Percentiles rank a stretch among this genome's conserved stretches.
phyloP scores from a whole-genome alignment of 768 basidiomycete genomes.

The Tricholoma hemisulphureum region DNA sequence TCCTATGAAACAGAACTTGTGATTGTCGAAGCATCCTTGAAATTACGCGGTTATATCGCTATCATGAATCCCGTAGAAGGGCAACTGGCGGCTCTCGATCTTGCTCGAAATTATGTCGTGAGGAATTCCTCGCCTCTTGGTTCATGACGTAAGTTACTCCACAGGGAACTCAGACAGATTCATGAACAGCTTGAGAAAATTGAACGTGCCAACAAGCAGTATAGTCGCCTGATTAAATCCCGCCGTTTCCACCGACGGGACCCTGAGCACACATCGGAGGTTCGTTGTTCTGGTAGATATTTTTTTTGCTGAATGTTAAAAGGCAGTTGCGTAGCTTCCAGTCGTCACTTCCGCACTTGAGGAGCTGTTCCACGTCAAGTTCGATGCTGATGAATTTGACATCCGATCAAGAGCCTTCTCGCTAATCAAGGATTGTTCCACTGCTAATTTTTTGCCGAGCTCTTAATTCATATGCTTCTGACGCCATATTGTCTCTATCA shows the following conservation, averaged over 20 bases:
- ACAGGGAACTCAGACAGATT: slow-evolving; percentile 6
- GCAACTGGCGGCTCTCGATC: too few species aligned
- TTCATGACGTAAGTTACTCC: too few species aligned
- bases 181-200: slow-evolving; percentile 17
- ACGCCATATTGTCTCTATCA: too few species aligned
- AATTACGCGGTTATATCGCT: too few species aligned
- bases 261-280: slow-evolving; percentile 8
- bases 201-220: slow-evolving; percentile 11
- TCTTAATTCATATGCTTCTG: too few species aligned
- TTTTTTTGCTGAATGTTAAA: too few species aligned
- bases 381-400: slow-evolving; percentile 22
- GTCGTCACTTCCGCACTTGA: slow-evolving; percentile 21
- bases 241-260: too few species aligned
- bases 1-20: too few species aligned
- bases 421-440: slow-evolving; percentile 18
- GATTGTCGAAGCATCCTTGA: too few species aligned
- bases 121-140: too few species aligned
- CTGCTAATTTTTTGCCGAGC: slow-evolving; percentile 15
- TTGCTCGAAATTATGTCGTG: too few species aligned
- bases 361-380: slow-evolving; percentile 13
- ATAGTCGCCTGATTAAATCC: slow-evolving; percentile 8
- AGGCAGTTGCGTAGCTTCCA: slow-evolving; percentile 26
- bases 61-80: too few species aligned
- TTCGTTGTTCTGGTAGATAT: neutral
- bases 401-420: slow-evolving; percentile 17